These are phyloP conservation scores for Xylaria digitata DNA, from an alignment of 2,329 filamentous ascomycete genomes.

Conservation along the genomic window DNA sequence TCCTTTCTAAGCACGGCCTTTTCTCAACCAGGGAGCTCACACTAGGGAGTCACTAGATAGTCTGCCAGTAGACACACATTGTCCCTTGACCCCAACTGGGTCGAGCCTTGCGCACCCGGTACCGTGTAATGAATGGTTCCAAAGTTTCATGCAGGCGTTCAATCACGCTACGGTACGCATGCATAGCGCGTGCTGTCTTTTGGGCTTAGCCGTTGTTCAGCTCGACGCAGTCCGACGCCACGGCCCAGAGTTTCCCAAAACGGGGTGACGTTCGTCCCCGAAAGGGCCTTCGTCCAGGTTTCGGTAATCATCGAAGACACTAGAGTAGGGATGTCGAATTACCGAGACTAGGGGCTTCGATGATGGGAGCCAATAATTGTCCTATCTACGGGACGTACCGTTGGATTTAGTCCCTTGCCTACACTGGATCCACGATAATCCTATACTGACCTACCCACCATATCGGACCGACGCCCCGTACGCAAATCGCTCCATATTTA, in stretches of 20 bases:
- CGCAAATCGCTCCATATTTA: too few species aligned
- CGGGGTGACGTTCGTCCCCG: slow-evolving; percentile 19
- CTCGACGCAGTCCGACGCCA: slow-evolving; percentile 30
- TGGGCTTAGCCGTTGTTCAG: slow-evolving; percentile 32
- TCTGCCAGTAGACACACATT: background rate
- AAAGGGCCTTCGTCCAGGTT: slow-evolving; percentile 20
- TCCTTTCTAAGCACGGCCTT: background rate
- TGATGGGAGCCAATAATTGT: slow-evolving; percentile 22
- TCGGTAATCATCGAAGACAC: slow-evolving; percentile 23
- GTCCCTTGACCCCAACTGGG: background rate
- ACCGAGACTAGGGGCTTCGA: slow-evolving; percentile 18
- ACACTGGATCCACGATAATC: background rate
- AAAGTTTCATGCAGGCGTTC: slow-evolving; percentile 3
- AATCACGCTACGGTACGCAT: slow-evolving; percentile 27
- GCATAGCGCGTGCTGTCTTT: slow-evolving; percentile 18
- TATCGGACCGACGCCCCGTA: background rate
- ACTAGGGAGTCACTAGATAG: background rate
- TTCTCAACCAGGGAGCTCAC: background rate
- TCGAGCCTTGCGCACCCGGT: background rate
- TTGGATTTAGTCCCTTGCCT: background rate
- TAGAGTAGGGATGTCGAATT: slow-evolving; percentile 21
- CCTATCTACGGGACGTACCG: slow-evolving; percentile 30
- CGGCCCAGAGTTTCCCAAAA: slow-evolving; percentile 30
- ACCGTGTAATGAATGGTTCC: background rate
- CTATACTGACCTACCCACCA: background rate